Evolutionary conservation across 2,329 filamentous ascomycete genomes (phyloP).

Genomic region (Madurella mycetomatis): DNA sequence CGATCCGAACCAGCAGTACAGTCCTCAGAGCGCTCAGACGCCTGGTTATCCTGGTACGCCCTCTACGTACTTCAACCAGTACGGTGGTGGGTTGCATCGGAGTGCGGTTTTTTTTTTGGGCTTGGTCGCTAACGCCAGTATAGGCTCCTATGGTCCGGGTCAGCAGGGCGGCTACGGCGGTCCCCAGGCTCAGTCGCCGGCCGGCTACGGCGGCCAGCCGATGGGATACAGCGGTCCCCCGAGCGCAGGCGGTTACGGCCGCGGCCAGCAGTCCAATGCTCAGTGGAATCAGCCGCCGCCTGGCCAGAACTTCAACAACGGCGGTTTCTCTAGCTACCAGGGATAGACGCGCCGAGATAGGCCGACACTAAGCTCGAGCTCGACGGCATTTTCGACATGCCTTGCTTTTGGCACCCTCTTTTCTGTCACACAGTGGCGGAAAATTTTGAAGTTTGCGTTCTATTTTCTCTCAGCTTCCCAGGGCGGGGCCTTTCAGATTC

Average conservation of each 20-base stretch:
- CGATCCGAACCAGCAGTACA: slow-evolving; percentile 70
- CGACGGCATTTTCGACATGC: slow-evolving; percentile 1
- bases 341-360: slow-evolving; percentile 37
- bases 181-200: slow-evolving; percentile 57
- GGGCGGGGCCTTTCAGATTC: slow-evolving; percentile 14
- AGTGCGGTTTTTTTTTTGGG: not conserved
- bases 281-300: slow-evolving; percentile 51
- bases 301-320: slow-evolving; percentile 57
- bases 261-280: slow-evolving; percentile 60
- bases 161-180: slow-evolving; percentile 65
- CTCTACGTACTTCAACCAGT: slow-evolving; percentile 86
- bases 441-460: slow-evolving; percentile 11
- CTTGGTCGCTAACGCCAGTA: slow-evolving; percentile 45
- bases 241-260: slow-evolving; percentile 80
- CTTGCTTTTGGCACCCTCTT: not conserved
- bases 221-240: slow-evolving; percentile 68
- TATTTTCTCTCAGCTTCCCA: slow-evolving; percentile 7
- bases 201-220: slow-evolving; percentile 60
- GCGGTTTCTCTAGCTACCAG: slow-evolving; percentile 57
- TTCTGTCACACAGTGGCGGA: slow-evolving; percentile 3
- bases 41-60: slow-evolving; percentile 74
- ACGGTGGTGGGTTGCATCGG: slow-evolving; percentile 60
- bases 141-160: slow-evolving; percentile 41
- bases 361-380: not conserved
- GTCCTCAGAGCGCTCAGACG: slow-evolving; percentile 69